Conservation (phyloP, 345 rosid species). For the Lepidium sativum region DNA sequence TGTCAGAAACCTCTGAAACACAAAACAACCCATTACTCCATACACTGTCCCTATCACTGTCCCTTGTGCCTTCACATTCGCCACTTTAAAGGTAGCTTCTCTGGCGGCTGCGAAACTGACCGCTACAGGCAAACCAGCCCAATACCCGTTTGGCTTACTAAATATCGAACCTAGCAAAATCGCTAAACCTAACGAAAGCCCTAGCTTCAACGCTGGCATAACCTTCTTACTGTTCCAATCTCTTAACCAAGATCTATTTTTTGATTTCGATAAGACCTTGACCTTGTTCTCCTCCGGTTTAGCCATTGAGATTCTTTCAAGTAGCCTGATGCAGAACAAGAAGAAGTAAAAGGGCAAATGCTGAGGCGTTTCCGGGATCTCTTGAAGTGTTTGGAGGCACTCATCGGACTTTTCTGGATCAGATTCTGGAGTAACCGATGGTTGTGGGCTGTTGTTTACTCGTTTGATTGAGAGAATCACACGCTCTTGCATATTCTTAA, state of each 20-base stretch:
- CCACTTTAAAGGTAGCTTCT: conserved; percentile 71
- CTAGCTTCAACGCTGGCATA: conserved; percentile 54
- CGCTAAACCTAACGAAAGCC: conserved; percentile 63
- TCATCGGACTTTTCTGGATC: conserved; percentile 28
- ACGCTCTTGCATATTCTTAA: conserved; percentile 39
- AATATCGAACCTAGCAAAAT: conserved; percentile 56
- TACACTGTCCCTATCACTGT: conserved; percentile 85
- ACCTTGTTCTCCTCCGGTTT: conserved; percentile 18
- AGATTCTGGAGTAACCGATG: conserved; percentile 48
- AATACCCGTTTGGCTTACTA: conserved; percentile 60
- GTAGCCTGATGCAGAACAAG: conserved; percentile 64
- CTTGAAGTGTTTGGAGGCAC: conserved; percentile 40
- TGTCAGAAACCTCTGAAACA: conserved; percentile 55
- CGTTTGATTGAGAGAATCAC: conserved; percentile 32
- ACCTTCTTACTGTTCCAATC: conserved; percentile 33
- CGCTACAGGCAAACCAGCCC: conserved; percentile 84
- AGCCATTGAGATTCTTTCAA: conserved; percentile 30
- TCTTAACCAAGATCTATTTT: conserved; percentile 4
- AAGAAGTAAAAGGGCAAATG: conserved; percentile 67
- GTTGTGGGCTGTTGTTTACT: conserved; percentile 28
- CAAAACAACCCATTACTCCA: conserved; percentile 75
- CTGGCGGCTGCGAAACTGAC: conserved; percentile 53
- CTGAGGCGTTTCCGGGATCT: conserved; percentile 36
- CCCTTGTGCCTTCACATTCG: conserved; percentile 85
- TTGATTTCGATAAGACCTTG: conserved; percentile 8